phyloP scores from a whole-genome alignment of 768 basidiomycete genomes.

The Hygrocybe punicea region DNA sequence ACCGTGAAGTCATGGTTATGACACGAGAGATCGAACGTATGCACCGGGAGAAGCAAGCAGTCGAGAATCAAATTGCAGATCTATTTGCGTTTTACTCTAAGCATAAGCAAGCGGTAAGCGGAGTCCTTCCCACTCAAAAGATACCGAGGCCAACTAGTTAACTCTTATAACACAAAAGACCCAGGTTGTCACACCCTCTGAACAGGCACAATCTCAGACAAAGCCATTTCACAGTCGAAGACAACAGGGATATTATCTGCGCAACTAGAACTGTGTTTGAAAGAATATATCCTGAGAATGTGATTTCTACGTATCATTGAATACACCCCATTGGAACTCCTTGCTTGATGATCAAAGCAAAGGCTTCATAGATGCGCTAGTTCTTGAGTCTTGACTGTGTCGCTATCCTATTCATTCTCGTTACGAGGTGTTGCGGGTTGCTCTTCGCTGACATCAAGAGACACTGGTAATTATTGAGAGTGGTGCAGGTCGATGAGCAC shows the following conservation, averaged over 20 bases:
- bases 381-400: too few relatives aligned
- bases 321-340: too few relatives aligned
- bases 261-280: too few relatives aligned
- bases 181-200: neutral
- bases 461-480: too few relatives aligned
- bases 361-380: too few relatives aligned
- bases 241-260: neutral
- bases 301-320: too few relatives aligned
- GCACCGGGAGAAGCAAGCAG: conserved; percentile 58
- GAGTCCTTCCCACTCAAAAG: neutral
- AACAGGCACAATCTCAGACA: neutral
- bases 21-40: conserved; percentile 69
- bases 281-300: too few relatives aligned
- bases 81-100: conserved; percentile 70
- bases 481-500: too few relatives aligned
- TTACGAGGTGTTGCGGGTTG: too few relatives aligned
- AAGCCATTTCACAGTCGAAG: neutral
- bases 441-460: too few relatives aligned
- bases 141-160: neutral
- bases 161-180: neutral
- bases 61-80: conserved; percentile 71
- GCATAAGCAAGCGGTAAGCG: conserved; percentile 29
- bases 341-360: too few relatives aligned
- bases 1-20: conserved; percentile 69
- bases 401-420: too few relatives aligned